Conservation (phyloP, 129 eudicot genomes). For the Centrapalus pauciflorus region DNA sequence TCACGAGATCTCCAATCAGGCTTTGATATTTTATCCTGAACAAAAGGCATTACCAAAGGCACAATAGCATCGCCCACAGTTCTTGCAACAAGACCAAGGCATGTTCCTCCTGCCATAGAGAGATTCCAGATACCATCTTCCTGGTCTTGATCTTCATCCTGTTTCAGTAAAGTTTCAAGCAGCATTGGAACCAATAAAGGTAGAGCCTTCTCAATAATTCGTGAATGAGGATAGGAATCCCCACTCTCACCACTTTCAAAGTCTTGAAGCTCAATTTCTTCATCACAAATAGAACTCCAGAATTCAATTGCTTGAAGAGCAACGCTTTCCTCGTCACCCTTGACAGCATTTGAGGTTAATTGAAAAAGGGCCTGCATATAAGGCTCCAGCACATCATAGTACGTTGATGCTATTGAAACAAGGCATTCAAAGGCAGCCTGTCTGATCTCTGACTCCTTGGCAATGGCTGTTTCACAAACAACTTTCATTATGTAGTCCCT, state of each 20-base stretch:
- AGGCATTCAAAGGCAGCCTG: slow-evolving; percentile 88
- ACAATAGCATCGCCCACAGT: slow-evolving; percentile 85
- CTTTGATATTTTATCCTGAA: slow-evolving; percentile 55
- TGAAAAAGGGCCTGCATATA: slow-evolving; percentile 80
- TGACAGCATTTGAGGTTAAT: slow-evolving; percentile 78
- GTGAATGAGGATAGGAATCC: slow-evolving; percentile 70
- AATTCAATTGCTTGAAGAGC: slow-evolving; percentile 91
- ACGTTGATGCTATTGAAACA: slow-evolving; percentile 85
- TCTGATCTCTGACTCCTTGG: slow-evolving; percentile 68
- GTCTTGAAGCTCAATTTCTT: slow-evolving; percentile 81
- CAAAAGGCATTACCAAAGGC: slow-evolving; percentile 87
- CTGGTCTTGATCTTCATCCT: slow-evolving; percentile 88
- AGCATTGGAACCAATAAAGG: slow-evolving; percentile 65
- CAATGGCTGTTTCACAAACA: slow-evolving; percentile 73
- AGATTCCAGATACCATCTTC: slow-evolving; percentile 86
- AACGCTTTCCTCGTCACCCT: slow-evolving; percentile 83
- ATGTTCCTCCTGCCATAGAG: slow-evolving; percentile 94
- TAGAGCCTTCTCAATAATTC: slow-evolving; percentile 73
- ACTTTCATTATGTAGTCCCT: slow-evolving; percentile 82
- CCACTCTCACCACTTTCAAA: slow-evolving; percentile 46
- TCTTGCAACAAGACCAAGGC: slow-evolving; percentile 83
- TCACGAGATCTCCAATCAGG: slow-evolving; percentile 84
- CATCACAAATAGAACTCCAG: slow-evolving; percentile 96
- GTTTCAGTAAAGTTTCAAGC: slow-evolving; percentile 81
- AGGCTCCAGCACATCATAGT: slow-evolving; percentile 81